A percentile compares a stretch with the other conserved stretches of the same genome.
These are phyloP conservation scores for Metroxylon sagu DNA, from an alignment of 176 grass and related monocot species.

Conservation along the genomic window DNA sequence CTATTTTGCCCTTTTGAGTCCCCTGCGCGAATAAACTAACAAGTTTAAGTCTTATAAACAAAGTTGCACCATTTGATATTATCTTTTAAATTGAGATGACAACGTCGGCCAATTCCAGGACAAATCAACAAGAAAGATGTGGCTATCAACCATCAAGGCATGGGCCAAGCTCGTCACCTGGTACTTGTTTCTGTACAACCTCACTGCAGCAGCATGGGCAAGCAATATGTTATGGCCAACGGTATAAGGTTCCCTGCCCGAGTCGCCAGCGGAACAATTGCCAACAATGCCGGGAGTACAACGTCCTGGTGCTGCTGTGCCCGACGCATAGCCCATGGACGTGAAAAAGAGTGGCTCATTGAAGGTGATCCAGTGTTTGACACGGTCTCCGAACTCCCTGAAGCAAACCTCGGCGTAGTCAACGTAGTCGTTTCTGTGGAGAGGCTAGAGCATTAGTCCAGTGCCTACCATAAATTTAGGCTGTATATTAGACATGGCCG, in stretches of 20 bases:
- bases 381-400: constrained; percentile 46
- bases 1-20: constrained; percentile 27
- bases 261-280: constrained; percentile 12
- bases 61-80: no score
- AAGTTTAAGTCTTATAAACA: no score
- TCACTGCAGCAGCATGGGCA: constrained; percentile 18
- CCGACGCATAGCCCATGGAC: constrained; percentile 19
- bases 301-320: constrained; percentile 24
- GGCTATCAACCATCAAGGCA: no score
- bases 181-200: constrained; percentile 25
- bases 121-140: no score
- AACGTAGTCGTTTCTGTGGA: constrained; percentile 28
- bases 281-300: constrained; percentile 27
- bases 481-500: not conserved
- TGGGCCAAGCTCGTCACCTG: constrained; percentile 8
- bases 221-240: constrained; percentile 18
- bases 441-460: not conserved
- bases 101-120: no score
- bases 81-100: no score
- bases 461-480: not conserved
- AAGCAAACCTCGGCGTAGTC: constrained; percentile 45
- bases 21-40: constrained; percentile 1
- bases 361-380: constrained; percentile 55
- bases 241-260: constrained; percentile 19
- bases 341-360: constrained; percentile 45